A percentile compares a stretch with the other conserved stretches of the same genome.
Conservation (phyloP, 805 yeast species). For the Yamadazyma tumulicola region DNA sequence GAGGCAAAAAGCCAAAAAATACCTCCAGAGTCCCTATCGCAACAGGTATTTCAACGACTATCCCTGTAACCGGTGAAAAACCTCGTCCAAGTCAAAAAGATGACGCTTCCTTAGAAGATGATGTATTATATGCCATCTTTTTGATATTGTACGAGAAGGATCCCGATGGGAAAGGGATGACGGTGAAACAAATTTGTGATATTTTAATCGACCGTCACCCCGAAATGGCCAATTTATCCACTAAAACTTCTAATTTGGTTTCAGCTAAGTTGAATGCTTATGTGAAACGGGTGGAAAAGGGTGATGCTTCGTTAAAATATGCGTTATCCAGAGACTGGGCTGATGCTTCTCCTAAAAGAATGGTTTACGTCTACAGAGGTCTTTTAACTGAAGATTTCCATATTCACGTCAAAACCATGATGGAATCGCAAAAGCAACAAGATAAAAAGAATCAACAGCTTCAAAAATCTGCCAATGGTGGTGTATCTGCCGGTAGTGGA, state of each 20-base stretch:
- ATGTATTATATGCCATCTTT: constrained; percentile 72
- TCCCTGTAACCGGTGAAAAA: constrained; percentile 71
- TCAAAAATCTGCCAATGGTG: not conserved
- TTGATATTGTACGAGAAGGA: constrained; percentile 68
- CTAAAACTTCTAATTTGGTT: constrained; percentile 77
- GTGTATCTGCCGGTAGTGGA: not conserved
- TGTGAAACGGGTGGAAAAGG: constrained; percentile 81
- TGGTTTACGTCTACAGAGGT: constrained; percentile 86
- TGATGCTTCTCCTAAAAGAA: constrained; percentile 82
- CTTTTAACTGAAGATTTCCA: constrained; percentile 72
- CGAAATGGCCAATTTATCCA: constrained; percentile 75
- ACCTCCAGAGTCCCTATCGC: constrained; percentile 52
- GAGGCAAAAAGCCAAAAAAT: constrained; percentile 31
- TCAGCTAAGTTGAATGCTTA: constrained; percentile 82
- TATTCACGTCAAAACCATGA: constrained; percentile 62
- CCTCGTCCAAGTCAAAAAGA: constrained; percentile 68
- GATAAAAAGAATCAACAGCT: constrained; percentile 5
- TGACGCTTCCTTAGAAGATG: constrained; percentile 62
- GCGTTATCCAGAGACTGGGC: constrained; percentile 88
- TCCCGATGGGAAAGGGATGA: constrained; percentile 71
- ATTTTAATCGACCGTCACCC: constrained; percentile 71
- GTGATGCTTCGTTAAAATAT: constrained; percentile 67
- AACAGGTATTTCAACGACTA: constrained; percentile 72
- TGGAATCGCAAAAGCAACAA: constrained; percentile 33
- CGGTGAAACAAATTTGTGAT: constrained; percentile 87